Conservation (phyloP, 768 basidiomycete species). For the Lentinula detonsa region DNA sequence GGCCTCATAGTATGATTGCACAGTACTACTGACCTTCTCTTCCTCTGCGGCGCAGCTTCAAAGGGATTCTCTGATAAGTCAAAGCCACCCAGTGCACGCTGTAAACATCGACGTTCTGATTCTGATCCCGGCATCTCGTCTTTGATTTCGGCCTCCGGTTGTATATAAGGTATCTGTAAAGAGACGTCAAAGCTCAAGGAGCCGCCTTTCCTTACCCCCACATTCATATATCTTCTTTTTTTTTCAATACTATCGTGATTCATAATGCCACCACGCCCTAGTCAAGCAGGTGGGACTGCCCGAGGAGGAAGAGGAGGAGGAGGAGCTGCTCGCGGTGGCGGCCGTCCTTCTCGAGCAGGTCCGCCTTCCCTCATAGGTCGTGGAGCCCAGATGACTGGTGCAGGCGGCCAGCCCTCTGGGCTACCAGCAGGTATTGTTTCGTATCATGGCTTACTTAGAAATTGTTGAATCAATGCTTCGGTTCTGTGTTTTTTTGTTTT, state of each 20-base stretch:
- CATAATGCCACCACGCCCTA: neutral
- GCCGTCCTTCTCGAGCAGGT: neutral
- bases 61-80: too few species aligned
- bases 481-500: neutral
- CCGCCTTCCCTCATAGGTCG: neutral
- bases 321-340: neutral
- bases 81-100: too few species aligned
- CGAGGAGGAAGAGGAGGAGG: neutral
- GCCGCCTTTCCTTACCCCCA: neutral
- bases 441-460: neutral
- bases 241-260: neutral
- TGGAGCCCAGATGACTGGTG: conserved; percentile 1
- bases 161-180: neutral
- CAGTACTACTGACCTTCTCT: neutral
- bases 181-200: neutral
- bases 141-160: neutral
- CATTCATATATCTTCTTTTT: neutral
- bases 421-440: conserved; percentile 3
- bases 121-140: neutral
- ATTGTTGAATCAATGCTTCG: neutral
- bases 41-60: neutral
- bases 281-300: neutral
- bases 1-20: too few species aligned
- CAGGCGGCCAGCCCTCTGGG: conserved; percentile 5
- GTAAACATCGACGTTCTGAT: too few species aligned